phyloP scores from a whole-genome alignment of 2,329 filamentous ascomycete species.

The Trichoderma gracile region DNA sequence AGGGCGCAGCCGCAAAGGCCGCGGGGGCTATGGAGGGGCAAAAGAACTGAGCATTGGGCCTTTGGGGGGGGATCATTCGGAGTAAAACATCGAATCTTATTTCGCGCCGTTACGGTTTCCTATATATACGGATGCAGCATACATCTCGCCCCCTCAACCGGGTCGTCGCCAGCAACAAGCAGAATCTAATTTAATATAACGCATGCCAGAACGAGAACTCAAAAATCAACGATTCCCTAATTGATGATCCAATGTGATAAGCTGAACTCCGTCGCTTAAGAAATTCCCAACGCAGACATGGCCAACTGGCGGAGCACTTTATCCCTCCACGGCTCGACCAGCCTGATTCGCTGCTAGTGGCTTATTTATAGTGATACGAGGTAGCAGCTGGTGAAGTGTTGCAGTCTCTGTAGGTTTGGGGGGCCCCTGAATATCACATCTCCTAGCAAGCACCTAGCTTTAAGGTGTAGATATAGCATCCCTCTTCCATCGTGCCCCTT shows the following conservation, averaged over 20 bases:
- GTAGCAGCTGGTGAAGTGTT: no score
- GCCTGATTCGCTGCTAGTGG: no score
- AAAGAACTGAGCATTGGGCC: slow-evolving; percentile 4
- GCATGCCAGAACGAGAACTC: neutral
- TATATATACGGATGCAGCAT: slow-evolving; percentile 11
- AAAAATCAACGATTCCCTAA: neutral
- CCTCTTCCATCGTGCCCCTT: neutral
- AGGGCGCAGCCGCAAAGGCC: slow-evolving; percentile 27
- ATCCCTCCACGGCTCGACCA: no score
- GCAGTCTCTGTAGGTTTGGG: no score
- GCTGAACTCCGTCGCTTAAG: neutral
- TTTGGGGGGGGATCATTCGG: slow-evolving; percentile 5
- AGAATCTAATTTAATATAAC: neutral
- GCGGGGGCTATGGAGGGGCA: slow-evolving; percentile 50
- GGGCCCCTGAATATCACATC: no score
- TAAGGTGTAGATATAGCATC: neutral
- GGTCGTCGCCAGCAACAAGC: neutral
- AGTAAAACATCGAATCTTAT: slow-evolving; percentile 17
- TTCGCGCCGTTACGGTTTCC: slow-evolving; percentile 1
- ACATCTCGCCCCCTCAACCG: neutral
- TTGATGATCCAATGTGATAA: neutral
- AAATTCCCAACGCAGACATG: no score
- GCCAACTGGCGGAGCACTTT: no score
- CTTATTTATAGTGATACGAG: no score
- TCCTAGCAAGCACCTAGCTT: neutral